A percentile compares a stretch with the other conserved stretches of the same genome.
These are phyloP conservation scores for Tetrahymena thermophila DNA, from an alignment of 73 alveolate genomes.

Conservation along the genomic window DNA sequence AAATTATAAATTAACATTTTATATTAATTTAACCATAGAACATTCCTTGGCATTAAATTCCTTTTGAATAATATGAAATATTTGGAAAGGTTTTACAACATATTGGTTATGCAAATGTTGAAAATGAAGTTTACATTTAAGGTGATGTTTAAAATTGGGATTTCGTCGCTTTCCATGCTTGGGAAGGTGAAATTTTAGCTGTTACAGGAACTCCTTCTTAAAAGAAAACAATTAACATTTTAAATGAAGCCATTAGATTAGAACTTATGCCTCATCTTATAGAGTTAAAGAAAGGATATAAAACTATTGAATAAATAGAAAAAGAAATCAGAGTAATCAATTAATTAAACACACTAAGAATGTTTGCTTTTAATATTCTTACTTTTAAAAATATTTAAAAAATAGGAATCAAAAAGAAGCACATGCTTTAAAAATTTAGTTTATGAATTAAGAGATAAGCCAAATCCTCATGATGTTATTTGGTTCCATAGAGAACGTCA, in stretches of 20 bases:
- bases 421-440: neutral
- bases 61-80: slow-evolving; percentile 24
- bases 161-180: slow-evolving; percentile 28
- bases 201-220: slow-evolving; percentile 37
- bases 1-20: neutral
- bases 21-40: neutral
- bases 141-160: slow-evolving; percentile 38
- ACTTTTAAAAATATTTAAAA: no score
- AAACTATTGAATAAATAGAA: neutral
- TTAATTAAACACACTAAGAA: neutral
- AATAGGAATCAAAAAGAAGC: neutral
- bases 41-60: slow-evolving; percentile 47
- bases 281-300: slow-evolving; percentile 16
- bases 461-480: neutral
- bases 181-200: slow-evolving; percentile 24
- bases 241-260: slow-evolving; percentile 33
- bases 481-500: slow-evolving; percentile 4
- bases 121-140: slow-evolving; percentile 14
- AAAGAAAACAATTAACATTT: slow-evolving; percentile 18
- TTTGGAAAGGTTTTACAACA: slow-evolving; percentile 33
- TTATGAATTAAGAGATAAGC: neutral
- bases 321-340: neutral
- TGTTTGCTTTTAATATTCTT: neutral
- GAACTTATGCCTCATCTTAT: slow-evolving; percentile 15
- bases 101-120: neutral